phyloP scores from a whole-genome alignment of 805 yeast species.

The Yamadazyma olivae region DNA sequence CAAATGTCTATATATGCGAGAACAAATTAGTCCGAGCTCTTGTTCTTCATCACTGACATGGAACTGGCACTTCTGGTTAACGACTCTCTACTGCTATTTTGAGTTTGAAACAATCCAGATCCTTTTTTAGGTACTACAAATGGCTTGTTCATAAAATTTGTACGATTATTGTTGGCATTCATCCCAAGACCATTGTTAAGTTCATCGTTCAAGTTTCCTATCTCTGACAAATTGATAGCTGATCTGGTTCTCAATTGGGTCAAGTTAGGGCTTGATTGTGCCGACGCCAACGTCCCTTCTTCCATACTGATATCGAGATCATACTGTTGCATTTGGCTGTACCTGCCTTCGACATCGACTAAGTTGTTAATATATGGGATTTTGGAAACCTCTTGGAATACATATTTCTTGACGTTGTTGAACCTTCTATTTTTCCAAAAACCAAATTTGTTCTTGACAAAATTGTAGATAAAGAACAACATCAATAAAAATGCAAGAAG shows the following conservation, averaged over 20 bases:
- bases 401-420: constrained; percentile 7
- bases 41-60: constrained; percentile 1
- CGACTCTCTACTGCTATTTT: constrained; percentile 24
- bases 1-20: no score
- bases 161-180: constrained; percentile 9
- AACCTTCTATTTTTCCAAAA: constrained; percentile 13
- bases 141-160: constrained; percentile 36
- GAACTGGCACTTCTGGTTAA: constrained; percentile 19
- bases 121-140: constrained; percentile 28
- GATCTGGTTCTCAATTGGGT: constrained; percentile 34
- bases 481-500: constrained; percentile 14
- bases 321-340: constrained; percentile 16
- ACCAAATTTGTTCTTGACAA: constrained; percentile 5
- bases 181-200: constrained; percentile 9
- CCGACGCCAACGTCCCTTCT: constrained; percentile 27
- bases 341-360: constrained; percentile 7
- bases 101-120: constrained; percentile 11
- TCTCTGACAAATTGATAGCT: constrained; percentile 25
- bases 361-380: constrained; percentile 20
- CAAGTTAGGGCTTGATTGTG: constrained; percentile 16
- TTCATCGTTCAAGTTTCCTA: constrained; percentile 6
- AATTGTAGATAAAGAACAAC: constrained; percentile 9
- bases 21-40: no score
- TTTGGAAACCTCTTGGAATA: constrained; percentile 13
- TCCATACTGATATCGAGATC: constrained; percentile 26